phyloP scores from a whole-genome alignment of 768 basidiomycete genomes.

The Russula dissimulans region DNA sequence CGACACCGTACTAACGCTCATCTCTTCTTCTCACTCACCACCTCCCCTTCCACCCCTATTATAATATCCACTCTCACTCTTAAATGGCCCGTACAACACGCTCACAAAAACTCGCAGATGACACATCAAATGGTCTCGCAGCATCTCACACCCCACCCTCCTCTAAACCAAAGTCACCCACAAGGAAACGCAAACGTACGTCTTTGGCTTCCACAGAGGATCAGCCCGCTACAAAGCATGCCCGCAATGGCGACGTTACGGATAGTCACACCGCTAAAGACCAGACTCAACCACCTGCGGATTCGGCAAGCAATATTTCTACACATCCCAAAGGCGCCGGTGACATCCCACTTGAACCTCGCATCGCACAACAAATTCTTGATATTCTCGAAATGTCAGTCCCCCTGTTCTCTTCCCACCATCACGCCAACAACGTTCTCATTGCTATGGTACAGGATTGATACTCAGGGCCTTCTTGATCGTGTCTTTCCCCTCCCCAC shows the following conservation, averaged over 20 bases:
- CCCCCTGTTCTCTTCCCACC: neutral
- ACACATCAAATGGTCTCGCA: slow-evolving; percentile 26
- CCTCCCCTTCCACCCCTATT: neutral
- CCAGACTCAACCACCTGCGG: slow-evolving; percentile 20
- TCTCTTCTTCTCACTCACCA: slow-evolving; percentile 1
- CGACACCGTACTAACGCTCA: slow-evolving; percentile 14
- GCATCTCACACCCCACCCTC: slow-evolving; percentile 11
- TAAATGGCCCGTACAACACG: slow-evolving; percentile 73
- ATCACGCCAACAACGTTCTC: slow-evolving; percentile 1
- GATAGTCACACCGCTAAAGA: slow-evolving; percentile 29
- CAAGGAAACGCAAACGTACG: slow-evolving; percentile 64
- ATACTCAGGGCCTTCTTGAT: slow-evolving; percentile 70
- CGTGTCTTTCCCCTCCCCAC: slow-evolving; percentile 57
- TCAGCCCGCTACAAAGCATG: slow-evolving; percentile 41
- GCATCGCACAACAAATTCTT: slow-evolving; percentile 46
- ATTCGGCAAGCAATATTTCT: slow-evolving; percentile 17
- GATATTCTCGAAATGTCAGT: slow-evolving; percentile 50
- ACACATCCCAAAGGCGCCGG: slow-evolving; percentile 32
- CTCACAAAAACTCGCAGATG: slow-evolving; percentile 40
- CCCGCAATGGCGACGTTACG: slow-evolving; percentile 27
- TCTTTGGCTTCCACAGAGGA: slow-evolving; percentile 39
- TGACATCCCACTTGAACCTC: slow-evolving; percentile 37
- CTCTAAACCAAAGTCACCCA: slow-evolving; percentile 25
- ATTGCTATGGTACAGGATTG: slow-evolving; percentile 39
- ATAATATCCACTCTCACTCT: slow-evolving; percentile 10